Evolutionary conservation across 495 filamentous ascomycete species (phyloP), one percentile per base, ranked within the genome.

Genomic region (Xylaria nigripes): DNA sequence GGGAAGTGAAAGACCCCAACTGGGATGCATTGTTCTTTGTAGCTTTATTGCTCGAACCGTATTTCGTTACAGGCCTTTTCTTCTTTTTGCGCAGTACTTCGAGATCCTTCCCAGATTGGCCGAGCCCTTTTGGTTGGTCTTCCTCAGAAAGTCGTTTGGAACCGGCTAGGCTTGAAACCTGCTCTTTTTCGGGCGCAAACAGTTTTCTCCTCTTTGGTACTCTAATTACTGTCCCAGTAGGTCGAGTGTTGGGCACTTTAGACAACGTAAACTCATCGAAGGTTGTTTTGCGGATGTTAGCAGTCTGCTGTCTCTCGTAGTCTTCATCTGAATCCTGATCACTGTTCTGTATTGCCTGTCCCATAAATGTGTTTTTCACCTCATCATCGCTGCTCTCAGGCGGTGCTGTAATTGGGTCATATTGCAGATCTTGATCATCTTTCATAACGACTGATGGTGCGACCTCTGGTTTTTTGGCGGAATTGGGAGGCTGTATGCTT

Each of bases 331-430:
- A 62, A 45, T 61, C 58, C 6, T 52, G 48, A 16, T 7, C 32
- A 19, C 43, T 38, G 27, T 46, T 25, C 18, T 30, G 2, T 13
- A 27, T 3, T 16, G 15, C 27, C 30, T 30, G 12, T 19, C 25
- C 6, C 27, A 16, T 18, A 22, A 1, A 2, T n/a, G 6, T 22
- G 9, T 57, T 53, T 15, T 61, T 46, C 38, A 27, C 55, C 18
- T 64, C 61, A 9, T 64, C 61, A 34, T 50, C 51, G 40, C 61
- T 66, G 30, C 61, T 60, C 52, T 49, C 25, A 32, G 64, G 64
- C 4, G 46, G 64, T 16, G 59, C 61, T n/a, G 47, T 52, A 21
- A 61, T 56, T 18, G 63, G 55, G 29, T 59, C 51, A 6, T 55
- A 40, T 30, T 48, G 25, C 38, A 25, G 19, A 38, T 55, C 46